Conservation (phyloP, 78 protist species). For the Isochrysis galbana region DNA sequence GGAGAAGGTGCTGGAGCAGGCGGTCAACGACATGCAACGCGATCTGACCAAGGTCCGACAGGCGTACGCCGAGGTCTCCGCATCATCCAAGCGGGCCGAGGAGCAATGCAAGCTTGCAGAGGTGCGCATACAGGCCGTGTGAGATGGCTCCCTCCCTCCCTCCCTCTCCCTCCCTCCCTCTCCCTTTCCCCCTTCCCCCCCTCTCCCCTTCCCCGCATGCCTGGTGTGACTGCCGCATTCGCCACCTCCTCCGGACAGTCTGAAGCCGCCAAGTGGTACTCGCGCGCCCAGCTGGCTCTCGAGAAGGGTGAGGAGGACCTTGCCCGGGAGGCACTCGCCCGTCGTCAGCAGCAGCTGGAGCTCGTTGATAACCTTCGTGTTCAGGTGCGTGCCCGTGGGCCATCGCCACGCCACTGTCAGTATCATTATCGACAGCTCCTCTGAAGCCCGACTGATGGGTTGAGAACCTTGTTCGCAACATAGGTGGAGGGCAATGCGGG, state of each 20-base stretch:
- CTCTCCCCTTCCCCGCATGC: neutral
- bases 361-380: neutral
- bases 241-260: neutral
- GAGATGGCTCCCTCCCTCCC: neutral
- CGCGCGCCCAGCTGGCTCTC: slow-evolving; percentile 8
- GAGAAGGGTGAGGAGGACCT: slow-evolving; percentile 23
- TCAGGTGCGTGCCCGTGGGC: neutral
- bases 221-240: neutral
- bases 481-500: neutral
- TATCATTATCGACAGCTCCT: too few relatives aligned
- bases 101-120: neutral
- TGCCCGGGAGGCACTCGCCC: slow-evolving; percentile 8
- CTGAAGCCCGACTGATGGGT: too few relatives aligned
- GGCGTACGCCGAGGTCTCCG: slow-evolving; percentile 9
- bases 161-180: neutral
- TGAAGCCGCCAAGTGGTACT: neutral
- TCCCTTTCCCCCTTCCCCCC: neutral
- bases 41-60: slow-evolving; percentile 21
- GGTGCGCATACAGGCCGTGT: too few relatives aligned
- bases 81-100: neutral
- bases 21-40: neutral
- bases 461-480: too few relatives aligned
- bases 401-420: too few relatives aligned
- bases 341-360: neutral
- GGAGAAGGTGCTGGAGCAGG: slow-evolving; percentile 33